Percentiles rank a stretch among this genome's conserved stretches.
Conservation (phyloP, 768 basidiomycete species). For the Dacryopinax spathularia region DNA sequence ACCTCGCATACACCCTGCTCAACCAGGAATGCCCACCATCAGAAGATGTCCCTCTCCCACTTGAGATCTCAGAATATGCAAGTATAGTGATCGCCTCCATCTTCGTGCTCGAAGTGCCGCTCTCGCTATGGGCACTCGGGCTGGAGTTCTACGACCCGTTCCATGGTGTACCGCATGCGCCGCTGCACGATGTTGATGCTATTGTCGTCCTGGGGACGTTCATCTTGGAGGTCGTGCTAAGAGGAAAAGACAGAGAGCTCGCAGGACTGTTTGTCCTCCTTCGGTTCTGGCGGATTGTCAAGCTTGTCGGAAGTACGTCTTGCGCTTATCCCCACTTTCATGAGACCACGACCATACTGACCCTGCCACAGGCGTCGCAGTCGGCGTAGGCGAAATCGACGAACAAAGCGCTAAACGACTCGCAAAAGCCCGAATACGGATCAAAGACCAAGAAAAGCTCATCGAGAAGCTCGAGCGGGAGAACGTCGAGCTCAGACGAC, state of each 20-base stretch:
- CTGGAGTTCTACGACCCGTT: conserved; percentile 47
- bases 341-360: conserved; percentile 23
- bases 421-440: conserved; percentile 7
- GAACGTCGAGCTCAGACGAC: neutral
- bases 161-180: conserved; percentile 37
- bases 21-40: conserved; percentile 22
- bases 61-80: conserved; percentile 44
- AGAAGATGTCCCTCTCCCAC: conserved; percentile 31
- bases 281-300: conserved; percentile 69
- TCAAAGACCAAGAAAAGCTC: neutral
- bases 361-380: conserved; percentile 43
- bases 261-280: conserved; percentile 55
- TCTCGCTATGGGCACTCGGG: conserved; percentile 54
- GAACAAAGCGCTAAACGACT: conserved; percentile 41
- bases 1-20: conserved; percentile 56
- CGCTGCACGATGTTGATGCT: conserved; percentile 62
- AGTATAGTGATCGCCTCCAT: conserved; percentile 55
- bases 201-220: conserved; percentile 59
- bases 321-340: neutral
- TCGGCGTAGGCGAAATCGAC: conserved; percentile 57
- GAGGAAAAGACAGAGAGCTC: conserved; percentile 55
- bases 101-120: conserved; percentile 66
- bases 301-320: conserved; percentile 49
- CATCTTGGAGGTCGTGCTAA: conserved; percentile 51
- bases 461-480: neutral